These are phyloP conservation scores for Hydnum rufescens DNA, from an alignment of 768 basidiomycete genomes.

Conservation along the genomic window DNA sequence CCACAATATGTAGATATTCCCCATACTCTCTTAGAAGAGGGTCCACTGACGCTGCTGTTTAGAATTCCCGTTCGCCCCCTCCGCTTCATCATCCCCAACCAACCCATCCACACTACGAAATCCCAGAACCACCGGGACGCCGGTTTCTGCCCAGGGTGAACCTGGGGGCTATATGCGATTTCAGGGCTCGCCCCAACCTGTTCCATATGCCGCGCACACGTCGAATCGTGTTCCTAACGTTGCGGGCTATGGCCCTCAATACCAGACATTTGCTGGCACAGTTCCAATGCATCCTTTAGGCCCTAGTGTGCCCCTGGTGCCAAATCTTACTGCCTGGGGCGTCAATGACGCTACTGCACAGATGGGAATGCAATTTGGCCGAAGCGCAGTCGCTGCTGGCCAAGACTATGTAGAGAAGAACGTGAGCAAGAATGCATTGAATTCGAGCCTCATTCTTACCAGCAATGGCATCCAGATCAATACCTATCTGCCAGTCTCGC, in stretches of 20 bases:
- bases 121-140: conserved; percentile 69
- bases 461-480: conserved; percentile 36
- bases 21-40: too few species aligned
- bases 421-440: conserved; percentile 26
- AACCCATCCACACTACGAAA: conserved; percentile 58
- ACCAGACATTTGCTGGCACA: conserved; percentile 16
- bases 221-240: conserved; percentile 16
- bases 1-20: too few species aligned
- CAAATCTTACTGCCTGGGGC: conserved; percentile 56
- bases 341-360: conserved; percentile 87
- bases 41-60: too few species aligned
- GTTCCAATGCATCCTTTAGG: conserved; percentile 5
- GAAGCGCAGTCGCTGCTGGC: conserved; percentile 77
- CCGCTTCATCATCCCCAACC: conserved; percentile 79
- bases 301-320: conserved; percentile 11
- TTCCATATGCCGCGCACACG: conserved; percentile 25
- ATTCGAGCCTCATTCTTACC: conserved; percentile 2
- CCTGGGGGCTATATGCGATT: conserved; percentile 55
- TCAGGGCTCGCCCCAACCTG: conserved; percentile 38
- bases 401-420: conserved; percentile 94
- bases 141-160: conserved; percentile 27
- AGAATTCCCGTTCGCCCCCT: conserved; percentile 27
- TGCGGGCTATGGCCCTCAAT: conserved; percentile 2
- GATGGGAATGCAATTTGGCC: conserved; percentile 90
- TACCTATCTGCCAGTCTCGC: conserved; percentile 49